Conservation (phyloP, 164 flowering plant species). For the Magnolia changhungtana region DNA sequence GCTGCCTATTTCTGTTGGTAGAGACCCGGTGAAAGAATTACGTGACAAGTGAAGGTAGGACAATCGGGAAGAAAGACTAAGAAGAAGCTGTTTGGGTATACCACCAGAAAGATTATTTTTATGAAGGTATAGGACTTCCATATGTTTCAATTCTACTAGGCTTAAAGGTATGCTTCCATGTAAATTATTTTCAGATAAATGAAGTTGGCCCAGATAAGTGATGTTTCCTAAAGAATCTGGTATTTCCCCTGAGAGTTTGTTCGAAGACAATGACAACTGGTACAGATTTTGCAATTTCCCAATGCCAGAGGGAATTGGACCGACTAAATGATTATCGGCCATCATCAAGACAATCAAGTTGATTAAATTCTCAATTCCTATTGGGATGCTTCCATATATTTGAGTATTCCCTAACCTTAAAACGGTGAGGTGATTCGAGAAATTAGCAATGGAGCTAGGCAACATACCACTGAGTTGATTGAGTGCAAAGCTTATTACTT, state of each 20-base stretch:
- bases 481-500: background rate
- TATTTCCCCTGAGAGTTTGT: slow-evolving; percentile 2
- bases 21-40: slow-evolving; percentile 23
- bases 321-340: background rate
- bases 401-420: background rate
- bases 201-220: background rate
- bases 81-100: slow-evolving; percentile 11
- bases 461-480: slow-evolving; percentile 8
- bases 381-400: slow-evolving; percentile 14
- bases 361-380: slow-evolving; percentile 8
- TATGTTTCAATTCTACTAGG: background rate
- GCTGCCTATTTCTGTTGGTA: slow-evolving; percentile 30
- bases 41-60: slow-evolving; percentile 2
- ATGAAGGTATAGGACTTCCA: slow-evolving; percentile 6
- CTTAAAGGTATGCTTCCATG: slow-evolving; percentile 8
- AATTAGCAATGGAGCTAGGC: background rate
- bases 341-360: background rate
- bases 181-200: background rate
- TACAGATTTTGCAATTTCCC: slow-evolving; percentile 5
- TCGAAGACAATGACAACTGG: background rate
- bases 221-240: background rate
- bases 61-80: background rate
- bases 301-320: slow-evolving; percentile 3
- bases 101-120: slow-evolving; percentile 13
- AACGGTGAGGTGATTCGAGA: slow-evolving; percentile 2